Base-by-base conservation (phyloP, 192 early-diverging fungal genomes). In the Dissophora globulifera region DNA sequence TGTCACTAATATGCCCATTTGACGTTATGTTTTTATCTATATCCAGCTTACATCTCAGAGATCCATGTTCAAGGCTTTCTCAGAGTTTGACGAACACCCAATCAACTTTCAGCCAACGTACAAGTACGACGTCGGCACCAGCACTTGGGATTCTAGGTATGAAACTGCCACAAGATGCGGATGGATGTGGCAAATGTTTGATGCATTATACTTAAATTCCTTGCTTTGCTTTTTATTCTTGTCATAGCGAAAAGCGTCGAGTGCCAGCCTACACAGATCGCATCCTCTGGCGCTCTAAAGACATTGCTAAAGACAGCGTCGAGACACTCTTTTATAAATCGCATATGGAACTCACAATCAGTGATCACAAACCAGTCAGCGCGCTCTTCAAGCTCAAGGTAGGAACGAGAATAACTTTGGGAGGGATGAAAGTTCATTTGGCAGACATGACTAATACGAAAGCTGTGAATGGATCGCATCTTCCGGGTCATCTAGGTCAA, bases 221-320 rank as follows among this genome's bases (percentile, higher is more conserved):
- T n/a, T n/a, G n/a, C n/a, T n/a, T n/a, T n/a, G n/a, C n/a, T n/a
- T n/a, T n/a, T n/a, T n/a, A n/a, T n/a, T n/a, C n/a, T n/a, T n/a
- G n/a, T n/a, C 30, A 33, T 35, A 84, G 88, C 50, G 92, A 92
- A 64, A 95, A 95, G 64, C 82, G 82, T 19, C 85, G 97, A 29
- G 80, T 89, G 4, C 97, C 97, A 16, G 89, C 94, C 2, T 99
- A 95, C 88, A 96, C 94, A 62, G 97, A 99, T 69, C 90, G 97
- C 30, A 89, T 99, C 25, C 80, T 98, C 41, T 98, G 93, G 93
- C 88, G 88, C 63, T 92, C 90, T 26, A 87, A 86, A 12, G 49
- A 82, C 19, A 50, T 58, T 9, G 10, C 45, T 17, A 63, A 62
- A 23, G 66, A 84, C 29, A 86, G 83, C 70, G 70, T 89, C 9